Evolutionary conservation across 106 monocot species (phyloP), one percentile per base, ranked within the genome.

Genomic region (Dendrobium officinale): DNA sequence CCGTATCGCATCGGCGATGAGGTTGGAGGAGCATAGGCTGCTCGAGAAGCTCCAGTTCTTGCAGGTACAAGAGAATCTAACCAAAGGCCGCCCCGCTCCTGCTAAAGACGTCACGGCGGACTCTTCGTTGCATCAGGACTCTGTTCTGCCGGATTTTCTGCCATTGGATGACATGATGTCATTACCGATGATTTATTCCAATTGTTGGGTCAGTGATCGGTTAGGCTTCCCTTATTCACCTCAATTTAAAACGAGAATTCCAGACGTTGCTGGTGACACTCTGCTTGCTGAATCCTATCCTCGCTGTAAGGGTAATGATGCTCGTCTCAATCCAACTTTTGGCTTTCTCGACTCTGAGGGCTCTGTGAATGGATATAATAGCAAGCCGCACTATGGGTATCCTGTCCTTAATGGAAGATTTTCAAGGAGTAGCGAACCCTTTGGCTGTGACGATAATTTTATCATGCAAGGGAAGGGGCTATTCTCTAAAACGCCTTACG

Each of bases 401-500:
- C 48, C 76, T 7, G 3, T 49, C 19, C 48, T 49, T 49, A 9
- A 76, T 76, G 26, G 49, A 76, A 26, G 76, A 26, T 42, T 75
- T 22, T 18, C 44, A 48, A 3, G 75, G 20, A n/a, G 47, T 75
- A 13, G 3, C 44, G 44, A 48, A 47, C 48, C n/a, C 48, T 47
- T 75, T 75, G 75, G 75, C 2, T 47, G 19, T 4, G 75, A 75
- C 17, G 24, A 48, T 75, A 44, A 48, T 48, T 75, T 48, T n/a
- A 45, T 47, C 16, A 22, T 47, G 75, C 44, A 45, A 17, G 75
- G 24, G 24, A 75, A 26, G 75, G 47, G 44, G 9, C n/a, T 11
- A 47, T 15, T 16, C 4, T 73, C 42, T 10, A 42, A 19, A 5
- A 29, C 10, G 40, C 19, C 18, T 20, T 17, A 17, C 33, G 19